These are phyloP conservation scores for Botrytis medusae DNA, from an alignment of 2,329 filamentous ascomycete genomes.

Conservation along the genomic window DNA sequence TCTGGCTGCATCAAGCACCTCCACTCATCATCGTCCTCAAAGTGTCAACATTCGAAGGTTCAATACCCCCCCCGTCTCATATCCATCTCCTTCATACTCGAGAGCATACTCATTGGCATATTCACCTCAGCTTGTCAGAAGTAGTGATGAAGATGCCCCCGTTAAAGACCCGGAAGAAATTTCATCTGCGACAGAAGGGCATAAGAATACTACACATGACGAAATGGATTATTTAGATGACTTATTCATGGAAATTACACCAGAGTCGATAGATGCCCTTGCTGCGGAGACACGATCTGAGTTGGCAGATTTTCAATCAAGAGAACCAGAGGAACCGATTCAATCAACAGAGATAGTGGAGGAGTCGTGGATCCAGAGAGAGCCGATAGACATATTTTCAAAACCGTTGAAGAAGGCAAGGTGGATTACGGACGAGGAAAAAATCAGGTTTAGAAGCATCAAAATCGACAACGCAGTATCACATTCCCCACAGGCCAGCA, in stretches of 20 bases:
- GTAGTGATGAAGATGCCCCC: neutral
- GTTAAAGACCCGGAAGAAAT: neutral
- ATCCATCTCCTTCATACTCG: neutral
- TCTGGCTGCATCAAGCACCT: slow-evolving; percentile 23
- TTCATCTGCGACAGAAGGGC: neutral
- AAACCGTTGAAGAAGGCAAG: slow-evolving; percentile 7
- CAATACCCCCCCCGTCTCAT: slow-evolving; percentile 5
- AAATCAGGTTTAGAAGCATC: slow-evolving; percentile 14
- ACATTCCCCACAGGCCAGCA: slow-evolving; percentile 19
- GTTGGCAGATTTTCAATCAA: slow-evolving; percentile 4
- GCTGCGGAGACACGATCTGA: slow-evolving; percentile 27
- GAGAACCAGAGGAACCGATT: neutral
- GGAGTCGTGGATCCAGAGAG: neutral
- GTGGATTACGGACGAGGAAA: slow-evolving; percentile 8
- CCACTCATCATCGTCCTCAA: neutral
- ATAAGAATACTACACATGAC: neutral
- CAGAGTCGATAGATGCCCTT: slow-evolving; percentile 42
- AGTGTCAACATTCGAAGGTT: slow-evolving; percentile 16
- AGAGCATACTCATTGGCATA: slow-evolving; percentile 7
- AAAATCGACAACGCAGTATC: slow-evolving; percentile 21
- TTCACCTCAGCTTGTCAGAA: neutral
- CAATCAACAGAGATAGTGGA: neutral
- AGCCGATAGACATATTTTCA: slow-evolving; percentile 7
- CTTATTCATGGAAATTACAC: slow-evolving; percentile 40
- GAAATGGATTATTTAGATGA: slow-evolving; percentile 4